A percentile compares a stretch with the other conserved stretches of the same genome.
phyloP scores from a whole-genome alignment of 139 green algal species.

The Diplosphaera chodatii region DNA sequence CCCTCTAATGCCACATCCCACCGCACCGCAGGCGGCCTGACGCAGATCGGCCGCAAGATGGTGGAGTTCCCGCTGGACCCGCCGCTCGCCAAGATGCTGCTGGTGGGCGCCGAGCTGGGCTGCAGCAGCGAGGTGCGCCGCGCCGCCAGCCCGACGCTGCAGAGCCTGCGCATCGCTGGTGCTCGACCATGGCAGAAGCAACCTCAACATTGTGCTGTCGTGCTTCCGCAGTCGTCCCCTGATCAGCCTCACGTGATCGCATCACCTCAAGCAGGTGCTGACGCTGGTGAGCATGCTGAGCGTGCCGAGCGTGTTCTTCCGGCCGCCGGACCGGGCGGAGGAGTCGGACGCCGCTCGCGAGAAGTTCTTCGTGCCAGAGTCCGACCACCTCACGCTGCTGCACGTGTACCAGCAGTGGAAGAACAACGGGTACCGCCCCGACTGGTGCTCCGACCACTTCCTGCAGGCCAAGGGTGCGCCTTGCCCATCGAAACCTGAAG shows the following conservation, averaged over 20 bases:
- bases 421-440: constrained; percentile 76
- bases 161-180: constrained; percentile 1
- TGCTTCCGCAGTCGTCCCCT: too few species aligned
- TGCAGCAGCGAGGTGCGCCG: constrained; percentile 52
- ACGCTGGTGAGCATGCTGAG: constrained; percentile 90
- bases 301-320: constrained; percentile 92
- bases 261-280: constrained; percentile 54
- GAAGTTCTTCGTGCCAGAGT: constrained; percentile 99
- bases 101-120: constrained; percentile 67
- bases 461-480: constrained; percentile 76
- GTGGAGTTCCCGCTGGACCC: constrained; percentile 98
- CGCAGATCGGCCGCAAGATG: constrained; percentile 69
- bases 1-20: too few species aligned
- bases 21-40: constrained; percentile 27
- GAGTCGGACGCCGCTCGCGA: constrained; percentile 93
- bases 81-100: constrained; percentile 89
- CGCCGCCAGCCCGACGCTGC: not conserved
- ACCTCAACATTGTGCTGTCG: too few species aligned
- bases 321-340: constrained; percentile 73
- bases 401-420: constrained; percentile 99
- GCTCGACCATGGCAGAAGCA: too few species aligned
- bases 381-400: constrained; percentile 97
- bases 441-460: constrained; percentile 94
- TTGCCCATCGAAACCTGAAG: too few species aligned
- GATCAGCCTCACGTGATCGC: too few species aligned